Percentiles rank a stretch among this genome's conserved stretches.
phyloP scores from a whole-genome alignment of 208 protist genomes.

The Vickermania ingenoplastis region DNA sequence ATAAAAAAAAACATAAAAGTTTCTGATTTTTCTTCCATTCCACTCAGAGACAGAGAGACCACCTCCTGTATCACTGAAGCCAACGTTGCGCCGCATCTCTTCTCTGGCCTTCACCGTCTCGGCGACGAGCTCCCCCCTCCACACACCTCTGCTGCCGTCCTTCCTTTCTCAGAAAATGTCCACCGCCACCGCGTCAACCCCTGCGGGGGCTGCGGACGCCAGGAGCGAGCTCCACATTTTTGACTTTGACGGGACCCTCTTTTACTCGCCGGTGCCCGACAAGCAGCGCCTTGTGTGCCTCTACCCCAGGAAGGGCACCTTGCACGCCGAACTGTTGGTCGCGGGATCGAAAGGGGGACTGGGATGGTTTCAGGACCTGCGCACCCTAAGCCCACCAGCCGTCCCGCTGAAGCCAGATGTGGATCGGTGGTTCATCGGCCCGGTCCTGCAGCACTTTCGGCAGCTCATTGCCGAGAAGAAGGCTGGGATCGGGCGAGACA shows the following conservation, averaged over 20 bases:
- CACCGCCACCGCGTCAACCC: no score
- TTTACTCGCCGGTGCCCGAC: slow-evolving; percentile 49
- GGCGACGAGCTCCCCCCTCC: no score
- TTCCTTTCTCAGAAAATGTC: no score
- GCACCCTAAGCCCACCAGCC: slow-evolving; percentile 46
- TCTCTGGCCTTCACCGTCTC: no score
- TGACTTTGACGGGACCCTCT: slow-evolving; percentile 82
- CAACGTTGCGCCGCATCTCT: no score
- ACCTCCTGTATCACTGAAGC: no score
- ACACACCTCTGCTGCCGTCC: no score
- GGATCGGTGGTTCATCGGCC: slow-evolving; percentile 28
- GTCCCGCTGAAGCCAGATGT: slow-evolving; percentile 35
- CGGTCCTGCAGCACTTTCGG: slow-evolving; percentile 11
- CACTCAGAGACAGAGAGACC: no score
- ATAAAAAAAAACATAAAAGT: no score
- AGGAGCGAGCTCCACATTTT: slow-evolving; percentile 77
- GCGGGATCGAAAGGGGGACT: slow-evolving; percentile 35
- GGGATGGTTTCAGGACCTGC: slow-evolving; percentile 75
- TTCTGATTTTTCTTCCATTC: no score
- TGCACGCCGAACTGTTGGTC: slow-evolving; percentile 24
- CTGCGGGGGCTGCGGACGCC: no score
- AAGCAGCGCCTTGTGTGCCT: not conserved
- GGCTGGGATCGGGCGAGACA: slow-evolving; percentile 3
- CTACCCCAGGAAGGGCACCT: slow-evolving; percentile 5
- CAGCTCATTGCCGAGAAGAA: slow-evolving; percentile 4